Conservation (phyloP, 2,329 filamentous ascomycete species). For the Chlorencoelia australis region DNA sequence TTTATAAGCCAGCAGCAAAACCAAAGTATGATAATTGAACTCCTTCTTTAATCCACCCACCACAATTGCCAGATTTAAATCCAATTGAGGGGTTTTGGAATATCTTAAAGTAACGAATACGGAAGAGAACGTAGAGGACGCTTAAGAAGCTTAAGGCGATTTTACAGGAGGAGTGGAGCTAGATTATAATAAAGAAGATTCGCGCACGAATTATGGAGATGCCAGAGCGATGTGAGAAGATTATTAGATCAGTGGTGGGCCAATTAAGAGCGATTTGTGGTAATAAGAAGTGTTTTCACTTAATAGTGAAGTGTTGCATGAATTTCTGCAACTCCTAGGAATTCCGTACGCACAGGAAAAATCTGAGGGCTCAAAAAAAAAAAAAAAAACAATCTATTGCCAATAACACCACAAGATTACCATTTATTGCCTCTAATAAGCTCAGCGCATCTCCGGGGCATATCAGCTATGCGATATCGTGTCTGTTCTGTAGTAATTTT, state of each 20-base stretch:
- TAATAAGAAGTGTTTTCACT: too few species aligned
- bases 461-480: conserved; percentile 4
- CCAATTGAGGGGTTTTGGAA: not conserved
- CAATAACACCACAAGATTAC: not conserved
- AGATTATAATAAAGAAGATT: not conserved
- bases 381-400: too few species aligned
- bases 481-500: conserved; percentile 9
- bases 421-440: too few species aligned
- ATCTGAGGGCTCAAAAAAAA: not conserved
- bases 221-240: not conserved
- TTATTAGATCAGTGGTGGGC: not conserved
- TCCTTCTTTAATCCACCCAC: not conserved
- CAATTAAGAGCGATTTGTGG: not conserved
- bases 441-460: conserved; percentile 6
- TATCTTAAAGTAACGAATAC: not conserved
- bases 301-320: too few species aligned
- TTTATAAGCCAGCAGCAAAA: too few species aligned
- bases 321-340: too few species aligned
- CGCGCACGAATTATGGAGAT: not conserved
- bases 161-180: not conserved
- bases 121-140: not conserved
- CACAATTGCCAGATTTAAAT: not conserved
- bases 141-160: too few species aligned
- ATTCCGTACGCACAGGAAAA: not conserved
- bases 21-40: too few species aligned